These are phyloP conservation scores for Solanum appendiculatum DNA, from an alignment of 257 asterid species.

Conservation along the genomic window DNA sequence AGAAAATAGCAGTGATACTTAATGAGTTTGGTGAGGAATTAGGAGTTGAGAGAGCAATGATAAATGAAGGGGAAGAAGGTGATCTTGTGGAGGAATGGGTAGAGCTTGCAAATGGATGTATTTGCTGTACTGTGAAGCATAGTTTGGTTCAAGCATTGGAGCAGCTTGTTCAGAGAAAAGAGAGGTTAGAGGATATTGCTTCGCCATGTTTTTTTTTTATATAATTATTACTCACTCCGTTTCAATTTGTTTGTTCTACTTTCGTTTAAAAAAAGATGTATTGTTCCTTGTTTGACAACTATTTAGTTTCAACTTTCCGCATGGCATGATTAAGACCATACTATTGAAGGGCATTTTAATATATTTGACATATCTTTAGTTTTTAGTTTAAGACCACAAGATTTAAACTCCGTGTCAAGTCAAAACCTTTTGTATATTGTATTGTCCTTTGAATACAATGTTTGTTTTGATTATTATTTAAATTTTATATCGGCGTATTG, in stretches of 20 bases:
- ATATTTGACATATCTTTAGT: neutral
- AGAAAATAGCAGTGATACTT: constrained; percentile 86
- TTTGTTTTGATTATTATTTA: neutral
- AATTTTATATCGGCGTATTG: neutral
- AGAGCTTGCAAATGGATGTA: constrained; percentile 93
- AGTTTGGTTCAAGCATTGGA: constrained; percentile 97
- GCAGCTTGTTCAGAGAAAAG: constrained; percentile 94
- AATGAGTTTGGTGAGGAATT: constrained; percentile 95
- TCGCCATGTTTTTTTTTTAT: neutral
- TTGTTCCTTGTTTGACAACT: neutral
- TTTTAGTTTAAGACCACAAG: neutral
- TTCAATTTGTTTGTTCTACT: neutral
- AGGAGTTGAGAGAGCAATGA: constrained; percentile 98
- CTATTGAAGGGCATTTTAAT: too few species aligned
- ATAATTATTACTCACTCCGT: neutral
- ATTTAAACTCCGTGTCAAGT: neutral
- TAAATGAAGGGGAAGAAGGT: constrained; percentile 92
- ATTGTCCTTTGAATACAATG: neutral
- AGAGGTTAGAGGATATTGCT: constrained; percentile 38
- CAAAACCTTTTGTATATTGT: neutral
- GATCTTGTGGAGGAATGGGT: constrained; percentile 98
- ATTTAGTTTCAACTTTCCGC: neutral
- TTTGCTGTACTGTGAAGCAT: constrained; percentile 95
- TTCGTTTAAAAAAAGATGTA: neutral
- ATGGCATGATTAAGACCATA: neutral